Conservation (phyloP, 1,284 basidiomycete genomes). For the Ceratobasidium sp. region DNA sequence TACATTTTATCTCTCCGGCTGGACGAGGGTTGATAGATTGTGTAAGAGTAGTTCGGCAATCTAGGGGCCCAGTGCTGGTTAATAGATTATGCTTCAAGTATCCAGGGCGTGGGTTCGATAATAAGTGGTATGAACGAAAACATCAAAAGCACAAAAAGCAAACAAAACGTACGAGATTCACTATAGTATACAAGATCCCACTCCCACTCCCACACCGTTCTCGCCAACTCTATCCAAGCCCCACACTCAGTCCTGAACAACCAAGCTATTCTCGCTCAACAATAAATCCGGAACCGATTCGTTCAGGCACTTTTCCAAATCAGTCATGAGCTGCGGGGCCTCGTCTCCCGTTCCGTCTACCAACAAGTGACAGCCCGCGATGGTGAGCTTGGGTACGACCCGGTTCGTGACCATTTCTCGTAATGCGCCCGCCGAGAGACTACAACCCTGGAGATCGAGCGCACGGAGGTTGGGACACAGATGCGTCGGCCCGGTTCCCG, state of each 20-base stretch:
- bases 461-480: constrained; percentile 7
- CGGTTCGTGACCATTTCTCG: constrained; percentile 8
- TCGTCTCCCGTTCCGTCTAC: constrained; percentile 8
- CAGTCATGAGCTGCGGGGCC: constrained; percentile 2
- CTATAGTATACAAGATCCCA: neutral
- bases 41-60: too few species aligned
- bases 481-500: neutral
- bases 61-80: too few species aligned
- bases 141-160: constrained; percentile 2
- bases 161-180: neutral
- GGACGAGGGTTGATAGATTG: too few species aligned
- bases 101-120: too few species aligned
- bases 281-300: constrained; percentile 16
- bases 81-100: too few species aligned
- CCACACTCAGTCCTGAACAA: constrained; percentile 12
- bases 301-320: constrained; percentile 21
- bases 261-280: constrained; percentile 17
- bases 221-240: neutral
- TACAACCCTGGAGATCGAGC: constrained; percentile 24
- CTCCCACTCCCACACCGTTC: too few species aligned
- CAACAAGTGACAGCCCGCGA: constrained; percentile 11
- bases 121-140: too few species aligned
- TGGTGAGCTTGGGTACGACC: constrained; percentile 6
- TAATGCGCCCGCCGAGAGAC: constrained; percentile 2
- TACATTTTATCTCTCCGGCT: too few species aligned